phyloP scores from a whole-genome alignment of 306 rosid species.

The Trifolium repens region DNA sequence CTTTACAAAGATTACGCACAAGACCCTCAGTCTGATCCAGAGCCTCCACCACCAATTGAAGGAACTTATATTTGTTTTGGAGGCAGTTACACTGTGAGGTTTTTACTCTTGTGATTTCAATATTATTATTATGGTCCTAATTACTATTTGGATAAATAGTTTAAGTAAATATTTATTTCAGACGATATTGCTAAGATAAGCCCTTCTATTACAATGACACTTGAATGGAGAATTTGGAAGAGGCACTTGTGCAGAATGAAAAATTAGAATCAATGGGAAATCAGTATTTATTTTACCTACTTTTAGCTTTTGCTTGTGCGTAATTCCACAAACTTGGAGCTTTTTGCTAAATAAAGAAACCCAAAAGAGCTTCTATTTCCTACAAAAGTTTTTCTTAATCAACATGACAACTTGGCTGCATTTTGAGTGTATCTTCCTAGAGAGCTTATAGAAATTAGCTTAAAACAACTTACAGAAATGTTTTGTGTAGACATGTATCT shows the following conservation, averaged over 20 bases:
- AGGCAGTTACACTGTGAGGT: constrained; percentile 68
- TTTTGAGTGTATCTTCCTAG: background rate
- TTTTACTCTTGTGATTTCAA: constrained; percentile 16
- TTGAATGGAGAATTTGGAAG: background rate
- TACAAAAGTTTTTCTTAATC: background rate
- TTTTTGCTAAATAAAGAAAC: background rate
- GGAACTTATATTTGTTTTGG: constrained; percentile 87
- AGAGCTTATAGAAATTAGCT: background rate
- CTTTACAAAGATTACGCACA: constrained; percentile 84
- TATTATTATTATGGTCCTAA: background rate
- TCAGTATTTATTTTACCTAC: background rate
- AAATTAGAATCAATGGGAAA: background rate
- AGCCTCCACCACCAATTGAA: constrained; percentile 83
- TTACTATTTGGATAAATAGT: background rate
- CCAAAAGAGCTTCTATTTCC: constrained; percentile 12
- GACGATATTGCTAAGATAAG: background rate
- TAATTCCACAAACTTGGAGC: background rate
- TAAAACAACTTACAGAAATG: background rate
- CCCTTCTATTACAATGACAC: background rate
- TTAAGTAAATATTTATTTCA: background rate
- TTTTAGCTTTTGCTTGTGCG: constrained; percentile 13
- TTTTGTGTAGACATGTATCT: background rate
- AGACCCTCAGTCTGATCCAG: constrained; percentile 82
- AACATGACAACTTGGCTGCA: background rate
- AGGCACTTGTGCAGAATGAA: background rate